Percentiles rank a stretch among this genome's conserved stretches.
These are phyloP conservation scores for Solanum ossicruentum DNA, from an alignment of 257 asterid genomes.

Conservation along the genomic window DNA sequence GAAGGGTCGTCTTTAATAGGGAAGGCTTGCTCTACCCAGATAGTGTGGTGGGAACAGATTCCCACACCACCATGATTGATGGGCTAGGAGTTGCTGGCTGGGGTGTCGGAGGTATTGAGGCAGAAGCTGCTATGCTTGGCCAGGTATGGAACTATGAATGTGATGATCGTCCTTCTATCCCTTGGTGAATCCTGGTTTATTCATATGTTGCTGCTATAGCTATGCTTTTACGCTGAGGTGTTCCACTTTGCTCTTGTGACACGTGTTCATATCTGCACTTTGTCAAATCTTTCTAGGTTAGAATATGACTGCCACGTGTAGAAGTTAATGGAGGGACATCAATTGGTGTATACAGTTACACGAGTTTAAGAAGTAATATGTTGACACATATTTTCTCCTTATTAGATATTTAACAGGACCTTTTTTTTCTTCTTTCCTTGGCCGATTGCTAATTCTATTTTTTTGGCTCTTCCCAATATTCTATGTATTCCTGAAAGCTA, in stretches of 20 bases:
- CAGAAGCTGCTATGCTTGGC: constrained; percentile 98
- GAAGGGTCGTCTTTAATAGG: constrained; percentile 77
- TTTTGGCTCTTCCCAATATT: not conserved
- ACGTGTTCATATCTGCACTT: not conserved
- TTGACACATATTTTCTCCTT: not conserved
- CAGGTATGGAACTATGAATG: constrained; percentile 35
- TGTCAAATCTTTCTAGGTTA: not conserved
- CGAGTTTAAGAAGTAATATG: not conserved
- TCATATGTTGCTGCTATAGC: not conserved
- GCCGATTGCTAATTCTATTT: not conserved
- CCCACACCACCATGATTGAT: constrained; percentile 96
- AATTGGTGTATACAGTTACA: not conserved
- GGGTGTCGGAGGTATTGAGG: constrained; percentile 99
- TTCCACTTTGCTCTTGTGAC: not conserved
- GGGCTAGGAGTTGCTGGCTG: constrained; percentile 97
- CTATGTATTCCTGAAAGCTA: not conserved
- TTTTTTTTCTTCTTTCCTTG: not conserved
- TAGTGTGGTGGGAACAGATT: constrained; percentile 95
- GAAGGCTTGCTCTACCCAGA: constrained; percentile 87
- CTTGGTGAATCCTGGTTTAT: not conserved
- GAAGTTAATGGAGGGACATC: not conserved
- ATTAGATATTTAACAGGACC: not conserved
- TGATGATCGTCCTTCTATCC: not conserved
- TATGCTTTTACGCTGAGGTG: not conserved
- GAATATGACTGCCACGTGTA: not conserved